Conservation (phyloP, 2,329 filamentous ascomycete species). For the Aspergillus flavus region DNA sequence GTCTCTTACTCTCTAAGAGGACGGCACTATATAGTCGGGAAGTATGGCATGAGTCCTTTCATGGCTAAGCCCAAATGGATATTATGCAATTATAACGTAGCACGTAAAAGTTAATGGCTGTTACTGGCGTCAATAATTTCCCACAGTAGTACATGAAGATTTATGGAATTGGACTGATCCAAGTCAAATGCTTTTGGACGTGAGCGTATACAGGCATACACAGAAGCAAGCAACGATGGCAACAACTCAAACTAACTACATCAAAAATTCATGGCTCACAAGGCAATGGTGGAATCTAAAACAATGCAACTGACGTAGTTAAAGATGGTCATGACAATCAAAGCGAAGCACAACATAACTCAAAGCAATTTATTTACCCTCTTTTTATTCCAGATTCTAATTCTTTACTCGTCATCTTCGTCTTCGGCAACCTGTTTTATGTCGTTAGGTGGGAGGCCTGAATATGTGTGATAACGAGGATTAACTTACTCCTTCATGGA, state of each 20-base stretch:
- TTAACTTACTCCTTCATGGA: constrained; percentile 88
- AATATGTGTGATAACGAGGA: neutral
- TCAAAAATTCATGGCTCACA: neutral
- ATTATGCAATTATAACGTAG: neutral
- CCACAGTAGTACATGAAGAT: neutral
- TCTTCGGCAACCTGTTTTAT: constrained; percentile 43
- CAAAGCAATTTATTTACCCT: neutral
- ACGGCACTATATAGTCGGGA: neutral
- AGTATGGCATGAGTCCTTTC: neutral
- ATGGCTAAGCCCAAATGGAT: too few species aligned
- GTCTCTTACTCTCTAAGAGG: neutral
- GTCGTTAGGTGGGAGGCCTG: constrained; percentile 20
- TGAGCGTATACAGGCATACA: neutral
- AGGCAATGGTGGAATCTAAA: neutral
- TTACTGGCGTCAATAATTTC: neutral
- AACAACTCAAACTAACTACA: neutral
- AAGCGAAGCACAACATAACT: neutral
- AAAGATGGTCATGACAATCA: constrained; percentile 9
- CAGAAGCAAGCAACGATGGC: neutral
- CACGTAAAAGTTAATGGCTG: neutral
- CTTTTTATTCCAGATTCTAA: constrained; percentile 6
- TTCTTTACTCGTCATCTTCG: constrained; percentile 39
- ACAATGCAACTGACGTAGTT: constrained; percentile 1
- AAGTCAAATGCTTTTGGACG: neutral
- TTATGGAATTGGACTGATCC: neutral